A percentile compares a stretch with the other conserved stretches of the same genome.
phyloP scores from a whole-genome alignment of 805 yeast species.

The Yamadazyma scolyti region DNA sequence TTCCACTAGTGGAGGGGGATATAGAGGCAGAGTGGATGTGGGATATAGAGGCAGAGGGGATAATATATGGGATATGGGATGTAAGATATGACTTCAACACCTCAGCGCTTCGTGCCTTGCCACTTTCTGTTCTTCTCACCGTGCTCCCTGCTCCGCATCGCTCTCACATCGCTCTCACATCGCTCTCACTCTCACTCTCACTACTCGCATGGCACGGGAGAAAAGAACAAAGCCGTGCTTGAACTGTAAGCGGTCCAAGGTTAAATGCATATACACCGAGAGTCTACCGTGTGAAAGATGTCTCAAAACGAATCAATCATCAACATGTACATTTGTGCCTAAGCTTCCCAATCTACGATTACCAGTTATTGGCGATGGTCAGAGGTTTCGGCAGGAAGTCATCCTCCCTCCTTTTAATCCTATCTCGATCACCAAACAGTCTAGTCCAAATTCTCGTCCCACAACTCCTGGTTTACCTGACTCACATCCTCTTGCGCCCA shows the following conservation, averaged over 20 bases:
- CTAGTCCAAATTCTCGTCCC: too few relatives aligned
- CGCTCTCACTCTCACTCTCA: too few relatives aligned
- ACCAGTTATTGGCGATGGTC: constrained; percentile 15
- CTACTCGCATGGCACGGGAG: constrained; percentile 26
- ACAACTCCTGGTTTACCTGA: too few relatives aligned
- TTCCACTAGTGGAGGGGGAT: too few relatives aligned
- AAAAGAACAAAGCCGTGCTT: constrained; percentile 58
- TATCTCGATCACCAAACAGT: not conserved
- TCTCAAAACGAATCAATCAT: constrained; percentile 41
- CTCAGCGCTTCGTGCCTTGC: not conserved
- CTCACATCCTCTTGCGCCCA: too few relatives aligned
- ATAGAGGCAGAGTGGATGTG: too few relatives aligned
- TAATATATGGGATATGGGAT: too few relatives aligned
- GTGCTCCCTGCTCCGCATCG: not conserved
- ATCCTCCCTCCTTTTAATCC: constrained; percentile 5
- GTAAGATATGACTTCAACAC: too few relatives aligned
- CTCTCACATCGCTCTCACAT: too few relatives aligned
- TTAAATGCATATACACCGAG: constrained; percentile 52
- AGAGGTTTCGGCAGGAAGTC: constrained; percentile 1
- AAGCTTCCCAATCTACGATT: constrained; percentile 44
- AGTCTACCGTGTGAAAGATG: constrained; percentile 59
- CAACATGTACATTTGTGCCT: constrained; percentile 51
- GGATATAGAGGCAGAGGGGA: too few relatives aligned
- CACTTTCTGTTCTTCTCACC: too few relatives aligned
- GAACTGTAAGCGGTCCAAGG: constrained; percentile 58